These are phyloP conservation scores for Podaxis mareebaensis DNA, from an alignment of 768 basidiomycete species.

Conservation along the genomic window DNA sequence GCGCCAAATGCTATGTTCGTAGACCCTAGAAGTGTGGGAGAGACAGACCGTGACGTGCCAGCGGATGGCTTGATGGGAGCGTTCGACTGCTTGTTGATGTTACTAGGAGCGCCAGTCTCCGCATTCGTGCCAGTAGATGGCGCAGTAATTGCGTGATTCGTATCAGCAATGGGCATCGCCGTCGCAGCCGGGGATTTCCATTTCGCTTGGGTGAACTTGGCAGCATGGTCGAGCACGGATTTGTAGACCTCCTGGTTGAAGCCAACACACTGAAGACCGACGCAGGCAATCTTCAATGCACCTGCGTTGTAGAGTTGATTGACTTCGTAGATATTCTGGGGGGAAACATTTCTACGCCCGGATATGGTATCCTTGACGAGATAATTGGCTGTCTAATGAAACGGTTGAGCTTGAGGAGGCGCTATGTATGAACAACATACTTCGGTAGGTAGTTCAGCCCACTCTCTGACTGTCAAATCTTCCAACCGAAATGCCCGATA, in stretches of 20 bases:
- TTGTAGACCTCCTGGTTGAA: constrained; percentile 71
- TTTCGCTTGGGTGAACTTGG: constrained; percentile 42
- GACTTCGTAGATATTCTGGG: constrained; percentile 76
- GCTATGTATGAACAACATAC: constrained; percentile 31
- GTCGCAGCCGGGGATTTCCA: constrained; percentile 26
- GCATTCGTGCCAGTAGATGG: background rate
- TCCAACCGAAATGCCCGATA: constrained; percentile 69
- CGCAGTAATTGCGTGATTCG: background rate
- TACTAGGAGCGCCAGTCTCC: background rate
- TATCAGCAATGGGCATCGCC: background rate
- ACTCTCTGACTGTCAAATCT: constrained; percentile 66
- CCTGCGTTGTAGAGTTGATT: constrained; percentile 72
- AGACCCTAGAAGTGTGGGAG: constrained; percentile 7
- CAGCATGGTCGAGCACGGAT: constrained; percentile 65
- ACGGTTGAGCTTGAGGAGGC: constrained; percentile 12
- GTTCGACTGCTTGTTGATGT: background rate
- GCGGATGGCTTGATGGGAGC: background rate
- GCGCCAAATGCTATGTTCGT: constrained; percentile 8
- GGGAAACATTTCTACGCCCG: constrained; percentile 72
- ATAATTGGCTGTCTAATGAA: constrained; percentile 56
- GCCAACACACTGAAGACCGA: constrained; percentile 75
- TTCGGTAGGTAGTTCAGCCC: constrained; percentile 65
- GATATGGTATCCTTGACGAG: constrained; percentile 73
- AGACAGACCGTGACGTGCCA: constrained; percentile 3
- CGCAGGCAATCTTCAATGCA: constrained; percentile 70